A percentile compares a stretch with the other conserved stretches of the same genome.
Evolutionary conservation across 2,329 filamentous ascomycete genomes (phyloP).

Genomic region (Dendrostoma leiphaemia): DNA sequence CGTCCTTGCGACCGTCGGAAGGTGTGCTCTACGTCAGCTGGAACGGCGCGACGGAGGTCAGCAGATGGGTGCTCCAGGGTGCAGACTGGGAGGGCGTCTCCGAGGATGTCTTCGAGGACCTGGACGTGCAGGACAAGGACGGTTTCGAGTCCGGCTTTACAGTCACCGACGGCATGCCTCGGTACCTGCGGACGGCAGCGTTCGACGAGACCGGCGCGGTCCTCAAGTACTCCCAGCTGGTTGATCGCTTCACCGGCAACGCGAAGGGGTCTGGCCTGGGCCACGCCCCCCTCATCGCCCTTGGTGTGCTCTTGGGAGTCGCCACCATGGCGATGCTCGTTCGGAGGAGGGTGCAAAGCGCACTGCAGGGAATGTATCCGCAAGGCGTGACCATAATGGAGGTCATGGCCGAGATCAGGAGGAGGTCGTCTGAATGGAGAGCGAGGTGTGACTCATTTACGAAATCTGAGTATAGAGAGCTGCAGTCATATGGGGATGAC

Average conservation of each 20-base stretch:
- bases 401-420: constrained; percentile 1
- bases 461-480: constrained; percentile 3
- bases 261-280: background rate
- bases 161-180: constrained; percentile 11
- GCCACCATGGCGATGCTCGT: background rate
- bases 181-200: constrained; percentile 17
- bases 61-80: constrained; percentile 19
- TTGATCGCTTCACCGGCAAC: constrained; percentile 19
- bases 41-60: constrained; percentile 21
- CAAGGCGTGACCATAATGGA: background rate
- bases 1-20: constrained; percentile 6
- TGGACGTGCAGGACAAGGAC: constrained; percentile 13
- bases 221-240: constrained; percentile 13
- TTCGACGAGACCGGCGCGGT: constrained; percentile 14
- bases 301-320: background rate
- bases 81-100: constrained; percentile 10
- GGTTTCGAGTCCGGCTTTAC: constrained; percentile 17
- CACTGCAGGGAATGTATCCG: background rate
- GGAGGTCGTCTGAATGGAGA: background rate
- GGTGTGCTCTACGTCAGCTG: constrained; percentile 21
- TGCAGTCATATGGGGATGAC: constrained; percentile 10
- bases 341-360: background rate
- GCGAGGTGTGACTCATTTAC: background rate
- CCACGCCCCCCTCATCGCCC: background rate
- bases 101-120: constrained; percentile 5